A percentile compares a stretch with the other conserved stretches of the same genome.
Conservation (phyloP, 176 grass and related monocot species). For the Neostapfia colusana region DNA sequence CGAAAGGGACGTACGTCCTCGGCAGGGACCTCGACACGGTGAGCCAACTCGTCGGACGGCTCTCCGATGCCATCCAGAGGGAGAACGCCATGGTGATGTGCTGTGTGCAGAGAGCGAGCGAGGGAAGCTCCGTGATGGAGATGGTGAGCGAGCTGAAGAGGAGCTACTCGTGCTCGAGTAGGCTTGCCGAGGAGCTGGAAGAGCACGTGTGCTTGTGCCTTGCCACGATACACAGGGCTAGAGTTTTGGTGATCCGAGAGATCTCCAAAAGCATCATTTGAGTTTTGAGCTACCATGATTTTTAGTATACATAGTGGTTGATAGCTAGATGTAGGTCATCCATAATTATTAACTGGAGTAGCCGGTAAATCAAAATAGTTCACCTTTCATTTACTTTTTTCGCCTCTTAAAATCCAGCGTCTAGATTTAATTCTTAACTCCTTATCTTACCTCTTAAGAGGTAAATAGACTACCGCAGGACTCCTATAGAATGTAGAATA, state of each 20-base stretch:
- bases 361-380: no score
- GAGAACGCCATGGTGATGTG: conserved; percentile 45
- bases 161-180: conserved; percentile 34
- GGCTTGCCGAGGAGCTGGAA: conserved; percentile 39
- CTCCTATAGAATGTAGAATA: no score
- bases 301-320: no score
- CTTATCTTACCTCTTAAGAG: no score
- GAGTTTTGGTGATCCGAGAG: conserved; percentile 45
- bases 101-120: conserved; percentile 30
- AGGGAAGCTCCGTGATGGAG: conserved; percentile 27
- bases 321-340: no score
- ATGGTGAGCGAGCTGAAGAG: conserved; percentile 43
- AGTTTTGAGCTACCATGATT: neutral
- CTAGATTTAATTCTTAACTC: no score
- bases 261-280: conserved; percentile 5
- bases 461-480: no score
- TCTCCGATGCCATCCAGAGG: conserved; percentile 44
- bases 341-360: no score
- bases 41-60: conserved; percentile 36
- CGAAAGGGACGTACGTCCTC: conserved; percentile 54
- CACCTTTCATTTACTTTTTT: no score
- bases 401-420: no score
- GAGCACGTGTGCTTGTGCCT: conserved; percentile 50
- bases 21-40: conserved; percentile 50
- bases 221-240: conserved; percentile 49